phyloP scores from a whole-genome alignment of 164 flowering plant species.

The Stephania japonica region DNA sequence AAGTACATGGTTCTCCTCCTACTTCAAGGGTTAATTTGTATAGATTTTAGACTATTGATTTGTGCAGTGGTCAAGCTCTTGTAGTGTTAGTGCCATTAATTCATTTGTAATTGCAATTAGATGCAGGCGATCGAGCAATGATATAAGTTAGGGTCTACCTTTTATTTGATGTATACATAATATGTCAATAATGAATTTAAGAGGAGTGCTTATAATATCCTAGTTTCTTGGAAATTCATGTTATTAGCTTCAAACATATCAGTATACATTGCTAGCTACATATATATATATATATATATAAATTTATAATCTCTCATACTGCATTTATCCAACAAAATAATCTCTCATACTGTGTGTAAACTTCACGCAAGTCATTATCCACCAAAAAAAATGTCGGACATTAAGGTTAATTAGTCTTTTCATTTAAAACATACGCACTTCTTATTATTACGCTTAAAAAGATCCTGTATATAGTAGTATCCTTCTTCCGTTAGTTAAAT shows the following conservation, averaged over 20 bases:
- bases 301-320: no score
- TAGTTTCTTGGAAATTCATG: neutral
- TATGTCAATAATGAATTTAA: neutral
- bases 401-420: no score
- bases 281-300: no score
- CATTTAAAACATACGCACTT: no score
- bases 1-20: slow-evolving; percentile 11
- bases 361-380: no score
- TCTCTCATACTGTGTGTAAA: no score
- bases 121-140: neutral
- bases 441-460: no score
- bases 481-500: no score
- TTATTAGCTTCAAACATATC: neutral
- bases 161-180: neutral
- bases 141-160: neutral
- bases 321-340: no score
- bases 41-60: neutral
- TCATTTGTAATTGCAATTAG: neutral
- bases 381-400: no score
- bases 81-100: neutral
- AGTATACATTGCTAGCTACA: no score
- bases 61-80: neutral
- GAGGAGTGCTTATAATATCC: neutral
- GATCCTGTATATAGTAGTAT: no score
- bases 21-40: neutral